Evolutionary conservation across 1,284 basidiomycete species (phyloP), one percentile per base, ranked within the genome.

Genomic region (Leccinum angustisporum): DNA sequence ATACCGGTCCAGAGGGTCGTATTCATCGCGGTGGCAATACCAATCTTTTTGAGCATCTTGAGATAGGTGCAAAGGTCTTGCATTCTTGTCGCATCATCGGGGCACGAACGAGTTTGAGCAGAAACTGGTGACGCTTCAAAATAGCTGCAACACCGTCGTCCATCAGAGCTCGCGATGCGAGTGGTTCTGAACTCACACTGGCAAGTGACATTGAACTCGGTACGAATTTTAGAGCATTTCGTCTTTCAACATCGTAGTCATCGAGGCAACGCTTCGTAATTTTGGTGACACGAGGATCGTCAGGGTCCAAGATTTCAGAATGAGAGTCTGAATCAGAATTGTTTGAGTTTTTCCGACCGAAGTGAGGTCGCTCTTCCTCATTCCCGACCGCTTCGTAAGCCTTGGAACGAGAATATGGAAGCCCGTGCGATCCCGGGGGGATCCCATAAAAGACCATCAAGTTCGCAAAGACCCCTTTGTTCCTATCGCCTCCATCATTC

Each of bases 41-140:
- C 94, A 63, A 97, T 95, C 74, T 88, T 91, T 62, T 81, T 83
- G 25, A 98, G 80, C 83, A 93, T 88, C 61, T 81, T 86, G 58
- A 98, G 75, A 30, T 30, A 30, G 27, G 27, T 30, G 27, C 27
- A 30, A 30, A 30, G 27, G 27, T 30, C 27, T 30, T 30, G 27
- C 27, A 30, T 30, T 30, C 27, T 30, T 30, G 27, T 30, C 27
- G 27, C 27, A 30, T 79, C 82, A 90, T 86, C n/a, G 90, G 74
- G 16, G 85, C 83, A 63, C 81, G 82, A 48, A 86, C 86, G 18
- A 90, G 80, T 64, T 79, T 83, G 70, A 88, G 80, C 43, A 90
- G 77, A 71, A 90, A 90, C 60, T 81, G 78, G 62, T 88, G 86
- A 13, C 86, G 79, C 62, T 82, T 80, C 13, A 82, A 67, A 46